Evolutionary conservation across 192 early-diverging fungal genomes (phyloP).

Genomic region (Backusella westeae): DNA sequence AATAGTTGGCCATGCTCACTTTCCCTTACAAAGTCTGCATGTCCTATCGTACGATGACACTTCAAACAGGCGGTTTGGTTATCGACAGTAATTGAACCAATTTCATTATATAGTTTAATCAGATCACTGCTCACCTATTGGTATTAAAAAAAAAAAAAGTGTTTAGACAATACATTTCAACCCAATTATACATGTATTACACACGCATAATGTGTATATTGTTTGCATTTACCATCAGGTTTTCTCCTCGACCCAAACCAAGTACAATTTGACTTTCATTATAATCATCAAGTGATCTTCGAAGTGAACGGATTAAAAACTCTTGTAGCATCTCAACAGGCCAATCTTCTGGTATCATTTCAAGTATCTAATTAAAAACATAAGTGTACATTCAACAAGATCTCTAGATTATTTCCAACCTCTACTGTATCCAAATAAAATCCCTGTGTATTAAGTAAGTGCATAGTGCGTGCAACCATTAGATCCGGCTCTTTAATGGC

Average conservation of each 20-base stretch:
- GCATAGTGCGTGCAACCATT: constrained; percentile 31
- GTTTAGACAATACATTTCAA: neutral
- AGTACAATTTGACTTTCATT: constrained; percentile 47
- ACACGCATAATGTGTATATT: neutral
- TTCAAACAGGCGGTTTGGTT: constrained; percentile 38
- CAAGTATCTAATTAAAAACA: constrained; percentile 37
- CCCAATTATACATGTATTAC: too few relatives aligned
- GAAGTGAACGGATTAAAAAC: constrained; percentile 45
- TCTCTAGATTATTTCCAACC: constrained; percentile 2
- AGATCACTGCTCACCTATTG: constrained; percentile 40
- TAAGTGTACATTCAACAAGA: neutral
- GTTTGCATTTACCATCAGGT: constrained; percentile 32
- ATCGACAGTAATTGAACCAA: constrained; percentile 42
- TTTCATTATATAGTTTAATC: constrained; percentile 35
- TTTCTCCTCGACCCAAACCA: constrained; percentile 50
- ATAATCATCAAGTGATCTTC: constrained; percentile 43
- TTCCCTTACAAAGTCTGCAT: constrained; percentile 38
- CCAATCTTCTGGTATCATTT: constrained; percentile 49
- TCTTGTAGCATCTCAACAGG: constrained; percentile 47
- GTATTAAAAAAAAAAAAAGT: neutral
- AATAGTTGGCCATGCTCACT: constrained; percentile 33
- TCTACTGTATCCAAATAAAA: constrained; percentile 48
- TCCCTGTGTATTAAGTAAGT: constrained; percentile 53
- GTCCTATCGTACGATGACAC: constrained; percentile 39
- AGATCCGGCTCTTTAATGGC: constrained; percentile 35